Base-by-base conservation (phyloP, 306 rosid species). In the Dryas drummondii region DNA sequence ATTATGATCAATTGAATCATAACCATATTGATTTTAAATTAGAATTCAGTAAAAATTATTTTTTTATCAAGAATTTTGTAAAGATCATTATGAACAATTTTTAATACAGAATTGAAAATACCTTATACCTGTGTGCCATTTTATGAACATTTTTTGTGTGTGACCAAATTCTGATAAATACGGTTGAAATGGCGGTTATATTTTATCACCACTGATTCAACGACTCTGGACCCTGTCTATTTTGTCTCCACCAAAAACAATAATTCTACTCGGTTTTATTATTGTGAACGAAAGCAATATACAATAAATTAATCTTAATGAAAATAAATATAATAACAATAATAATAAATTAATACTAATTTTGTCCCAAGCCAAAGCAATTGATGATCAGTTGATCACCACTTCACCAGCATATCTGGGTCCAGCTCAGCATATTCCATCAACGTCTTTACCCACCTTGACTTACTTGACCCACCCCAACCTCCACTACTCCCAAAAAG, bases 371-470 rank as follows among this genome's bases (percentile, higher is more conserved):
- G 47, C 41, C 47, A 16, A n/a, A 7, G 8, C 9, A 10, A 6
- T 59, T 71, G 61, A 50, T 71, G 37, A 32, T 32, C 37, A n/a
- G n/a, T n/a, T n/a, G n/a, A n/a, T n/a, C n/a, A n/a, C n/a, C n/a
- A n/a, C n/a, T n/a, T n/a, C n/a, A 32, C 37, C 37, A 32, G 37
- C 37, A 32, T 27, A 13, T 26, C 40, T 73, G 87, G 71, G 60
- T 4, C 87, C 92, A 82, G 82, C 81, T 90, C 84, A 83, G 73
- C 82, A 17, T 55, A 81, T 62, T 78, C 81, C 32, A 80, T 70
- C 67, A 9, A 73, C 26, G 45, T 47, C 74, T 81, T 78, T 52
- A 69, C 82, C 66, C 75, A 59, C 75, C 62, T 60, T 64, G 77
- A 76, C 80, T 63, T 12, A 45, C 65, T 19, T 57, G 68, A 70